A percentile compares a stretch with the other conserved stretches of the same genome.
Conservation (phyloP, 495 filamentous ascomycete genomes). For the Podospora anserina region DNA sequence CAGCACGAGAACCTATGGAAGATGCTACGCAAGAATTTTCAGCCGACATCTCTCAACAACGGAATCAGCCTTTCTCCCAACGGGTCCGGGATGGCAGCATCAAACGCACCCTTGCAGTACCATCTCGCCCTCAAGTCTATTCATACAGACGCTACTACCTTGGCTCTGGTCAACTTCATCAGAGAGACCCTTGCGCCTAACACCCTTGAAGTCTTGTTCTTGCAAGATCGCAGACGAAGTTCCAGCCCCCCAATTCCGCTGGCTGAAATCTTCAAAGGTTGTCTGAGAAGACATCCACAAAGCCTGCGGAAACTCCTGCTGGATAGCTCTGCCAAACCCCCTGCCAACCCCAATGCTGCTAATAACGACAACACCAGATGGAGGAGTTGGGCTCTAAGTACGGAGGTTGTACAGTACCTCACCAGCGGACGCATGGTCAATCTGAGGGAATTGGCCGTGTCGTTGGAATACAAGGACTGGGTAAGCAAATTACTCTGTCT, state of each 20-base stretch:
- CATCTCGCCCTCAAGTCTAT: constrained; percentile 72
- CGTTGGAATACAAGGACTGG: constrained; percentile 82
- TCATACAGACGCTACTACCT: constrained; percentile 78
- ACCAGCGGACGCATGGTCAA: constrained; percentile 78
- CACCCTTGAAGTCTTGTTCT: constrained; percentile 75
- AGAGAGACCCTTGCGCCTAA: constrained; percentile 84
- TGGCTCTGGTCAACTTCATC: constrained; percentile 74
- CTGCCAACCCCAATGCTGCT: constrained; percentile 12
- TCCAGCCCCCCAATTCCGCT: constrained; percentile 57
- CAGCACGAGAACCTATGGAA: constrained; percentile 81
- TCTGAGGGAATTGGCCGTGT: constrained; percentile 71
- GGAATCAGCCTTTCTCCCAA: constrained; percentile 29
- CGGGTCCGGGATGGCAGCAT: constrained; percentile 17
- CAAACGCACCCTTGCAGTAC: constrained; percentile 51
- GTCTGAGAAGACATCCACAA: constrained; percentile 66
- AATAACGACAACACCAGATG: constrained; percentile 46
- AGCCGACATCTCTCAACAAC: constrained; percentile 46
- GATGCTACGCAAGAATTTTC: constrained; percentile 67
- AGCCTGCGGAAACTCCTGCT: constrained; percentile 78
- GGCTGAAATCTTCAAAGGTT: constrained; percentile 70
- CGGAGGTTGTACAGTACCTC: constrained; percentile 72
- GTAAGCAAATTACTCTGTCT: constrained; percentile 49
- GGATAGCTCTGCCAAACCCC: constrained; percentile 60
- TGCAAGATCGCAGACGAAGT: constrained; percentile 67
- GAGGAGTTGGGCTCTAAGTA: constrained; percentile 73